Conservation (phyloP, 75 land plant genomes). For the Pinus taeda region DNA sequence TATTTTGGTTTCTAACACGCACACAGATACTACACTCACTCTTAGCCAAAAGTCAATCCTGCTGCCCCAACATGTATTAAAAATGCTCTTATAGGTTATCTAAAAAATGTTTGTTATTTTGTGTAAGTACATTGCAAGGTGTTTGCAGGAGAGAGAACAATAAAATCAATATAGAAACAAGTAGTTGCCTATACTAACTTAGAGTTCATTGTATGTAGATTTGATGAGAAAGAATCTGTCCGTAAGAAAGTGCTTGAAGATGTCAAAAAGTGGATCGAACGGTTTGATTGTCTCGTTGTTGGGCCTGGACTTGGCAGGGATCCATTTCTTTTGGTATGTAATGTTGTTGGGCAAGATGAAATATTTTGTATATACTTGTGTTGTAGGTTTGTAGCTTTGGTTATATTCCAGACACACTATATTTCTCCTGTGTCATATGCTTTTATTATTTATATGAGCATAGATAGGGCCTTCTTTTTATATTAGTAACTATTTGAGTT, state of each 20-base stretch:
- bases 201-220: conserved; percentile 27
- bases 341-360: neutral
- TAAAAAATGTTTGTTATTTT: neutral
- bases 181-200: neutral
- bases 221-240: conserved; percentile 38
- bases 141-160: neutral
- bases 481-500: conserved; percentile 2
- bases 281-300: conserved; percentile 92
- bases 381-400: neutral
- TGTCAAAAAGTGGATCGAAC: conserved; percentile 81
- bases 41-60: neutral
- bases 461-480: neutral
- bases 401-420: neutral
- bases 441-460: neutral
- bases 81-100: neutral
- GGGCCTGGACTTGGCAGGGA: conserved; percentile 99
- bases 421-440: conserved; percentile 2
- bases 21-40: neutral
- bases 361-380: neutral
- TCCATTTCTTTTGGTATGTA: conserved; percentile 84
- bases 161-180: neutral
- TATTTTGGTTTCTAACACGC: neutral
- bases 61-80: neutral
- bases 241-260: conserved; percentile 56
- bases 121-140: neutral